Base-by-base conservation (phyloP, 371 early-diverging fungal genomes). In the Circinella umbellata region DNA sequence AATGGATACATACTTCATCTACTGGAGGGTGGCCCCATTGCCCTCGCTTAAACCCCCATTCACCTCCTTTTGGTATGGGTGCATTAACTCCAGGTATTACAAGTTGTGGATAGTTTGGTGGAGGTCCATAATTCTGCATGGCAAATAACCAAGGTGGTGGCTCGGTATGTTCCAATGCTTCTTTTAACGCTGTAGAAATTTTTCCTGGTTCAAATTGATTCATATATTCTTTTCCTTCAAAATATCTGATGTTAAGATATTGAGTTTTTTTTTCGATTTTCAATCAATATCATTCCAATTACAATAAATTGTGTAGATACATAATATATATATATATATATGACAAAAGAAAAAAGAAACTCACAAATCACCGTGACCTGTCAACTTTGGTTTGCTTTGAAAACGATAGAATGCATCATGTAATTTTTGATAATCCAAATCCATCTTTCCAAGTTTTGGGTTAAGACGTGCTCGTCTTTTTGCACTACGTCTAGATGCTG, bases 61-160 rank as follows among this genome's bases (percentile, higher is more conserved):
- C 90, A 20, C 94, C 95, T 11, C 96, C 97, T 17, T 86, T 81
- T 4, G 98, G 98, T 69, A 97, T 96, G 1, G 96, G 96, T 9
- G 95, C 91, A 73, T 95, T 98, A 47, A 98, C 81, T 0, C 98
- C 98, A 0, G 98, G 95, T 42, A 98, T 89, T 66, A 87, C 89
- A 54, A 96, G 73, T 66, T 87, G 86, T 3, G 95, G 93, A 79
- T 97, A 97, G 55, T 88, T 84, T 4, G 97, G 96, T 49, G 98
- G 98, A n/a, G 94, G 96, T 4, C 98, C 98, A 72, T 93, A 89
- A 37, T 94, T 88, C 80, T 98, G 98, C 98, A 96, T 96, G 73
- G 92, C 93, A 75, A 94, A 87, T n/a, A 98, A 82, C 96, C 96
- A 98, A 34, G 98, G 97, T n/a, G 96, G 95, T n/a, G 98, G 96